Percentiles rank a stretch among this genome's conserved stretches.
Conservation (phyloP, 139 green algal species). For the Chlorella ohadii region DNA sequence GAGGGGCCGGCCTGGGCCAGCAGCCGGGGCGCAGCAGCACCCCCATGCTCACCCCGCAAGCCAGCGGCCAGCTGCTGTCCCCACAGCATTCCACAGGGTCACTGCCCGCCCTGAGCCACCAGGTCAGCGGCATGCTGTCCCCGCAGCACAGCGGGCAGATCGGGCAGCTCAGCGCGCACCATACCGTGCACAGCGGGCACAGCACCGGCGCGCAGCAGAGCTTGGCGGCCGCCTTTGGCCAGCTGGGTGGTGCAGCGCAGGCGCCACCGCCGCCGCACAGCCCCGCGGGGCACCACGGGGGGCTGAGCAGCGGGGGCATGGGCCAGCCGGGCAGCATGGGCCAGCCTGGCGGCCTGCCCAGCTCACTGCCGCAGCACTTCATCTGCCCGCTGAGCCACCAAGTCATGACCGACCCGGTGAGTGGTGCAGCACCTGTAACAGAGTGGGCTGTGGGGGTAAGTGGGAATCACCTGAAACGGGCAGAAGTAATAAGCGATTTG, state of each 20-base stretch:
- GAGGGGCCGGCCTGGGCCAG: not conserved
- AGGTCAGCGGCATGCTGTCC: not conserved
- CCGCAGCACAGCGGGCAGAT: not conserved
- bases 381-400: slow-evolving; percentile 50
- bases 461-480: no score
- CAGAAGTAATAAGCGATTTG: no score
- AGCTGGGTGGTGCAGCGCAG: not conserved
- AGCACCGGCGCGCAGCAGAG: not conserved
- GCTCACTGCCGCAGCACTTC: not conserved
- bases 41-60: not conserved
- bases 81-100: not conserved
- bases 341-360: not conserved
- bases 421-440: no score
- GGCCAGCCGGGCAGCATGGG: no score
- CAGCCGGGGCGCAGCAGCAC: not conserved
- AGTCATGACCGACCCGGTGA: slow-evolving; percentile 58
- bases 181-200: no score
- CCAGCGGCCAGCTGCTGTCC: not conserved
- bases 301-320: no score
- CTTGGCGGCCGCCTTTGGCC: slow-evolving; percentile 10
- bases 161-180: no score
- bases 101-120: not conserved
- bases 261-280: not conserved
- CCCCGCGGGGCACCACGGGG: not conserved
- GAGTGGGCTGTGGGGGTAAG: no score